Base-by-base conservation (phyloP, 805 yeast species). In the Saccharomycopsis amapae region DNA sequence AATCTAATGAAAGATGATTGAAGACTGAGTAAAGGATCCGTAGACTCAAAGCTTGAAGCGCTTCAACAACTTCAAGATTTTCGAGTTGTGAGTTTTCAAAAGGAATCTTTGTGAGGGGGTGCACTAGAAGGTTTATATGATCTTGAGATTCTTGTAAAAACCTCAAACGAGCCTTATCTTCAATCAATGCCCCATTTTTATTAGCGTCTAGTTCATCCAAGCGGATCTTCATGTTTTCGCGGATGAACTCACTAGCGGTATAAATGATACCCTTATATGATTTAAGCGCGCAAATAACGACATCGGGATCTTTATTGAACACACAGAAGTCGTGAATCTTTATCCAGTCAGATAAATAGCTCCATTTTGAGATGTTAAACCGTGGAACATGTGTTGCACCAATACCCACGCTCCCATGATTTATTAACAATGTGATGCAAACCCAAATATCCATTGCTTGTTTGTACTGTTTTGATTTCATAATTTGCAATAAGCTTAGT, bases 331-430 rank as follows among this genome's bases (percentile, higher is more conserved):
- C 15, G 15, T 23, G 24, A 18, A 45, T 19, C 17, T 19, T 22
- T 4, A 26, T 3, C 48, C 48, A 45, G 5, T 39, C 40, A 2
- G n/a, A 13, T 10, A n/a, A 32, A n/a, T 31, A n/a, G 13, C 15
- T 23, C 48, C 48, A 45, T 3, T n/a, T 35, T 3, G 18, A 12
- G 7, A 45, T n/a, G 7, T 39, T 32, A 39, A 39, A 45, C 23
- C n/a, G 5, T 9, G 9, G 3, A 10, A 26, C 15, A 24, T 20
- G 9, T 9, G 7, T n/a, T 9, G 19, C 7, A 9, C 40, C 40
- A 24, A 23, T 37, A 7, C 39, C 1, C 19, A 25, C 2, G 25
- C 26, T 15, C 13, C 18, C 10, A 34, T 39, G 19, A 34, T 33
- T 26, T 9, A 39, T 25, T 39, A 45, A 34, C 18, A 45, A 30